These are phyloP conservation scores for Zygnema circumcarinatum DNA, from an alignment of 139 green algal genomes.

Conservation along the genomic window DNA sequence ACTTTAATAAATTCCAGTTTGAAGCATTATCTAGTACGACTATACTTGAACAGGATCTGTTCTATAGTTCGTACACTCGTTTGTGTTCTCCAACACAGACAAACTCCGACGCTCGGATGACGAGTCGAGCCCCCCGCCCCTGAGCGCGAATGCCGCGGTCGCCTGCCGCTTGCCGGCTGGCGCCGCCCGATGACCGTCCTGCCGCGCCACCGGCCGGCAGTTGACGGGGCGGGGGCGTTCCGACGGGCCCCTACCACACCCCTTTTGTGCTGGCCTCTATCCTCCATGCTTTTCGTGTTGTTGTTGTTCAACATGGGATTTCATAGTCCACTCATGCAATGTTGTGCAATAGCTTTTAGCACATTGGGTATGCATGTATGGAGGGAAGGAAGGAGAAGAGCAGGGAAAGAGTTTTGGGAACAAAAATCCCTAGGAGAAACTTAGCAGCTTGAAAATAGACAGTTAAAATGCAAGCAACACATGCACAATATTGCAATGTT, in stretches of 20 bases:
- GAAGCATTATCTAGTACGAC: too few species aligned
- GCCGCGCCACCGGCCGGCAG: background rate
- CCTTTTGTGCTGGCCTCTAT: background rate
- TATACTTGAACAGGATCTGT: conserved; percentile 86
- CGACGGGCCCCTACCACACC: background rate
- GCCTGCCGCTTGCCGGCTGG: conserved; percentile 30
- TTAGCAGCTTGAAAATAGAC: too few species aligned
- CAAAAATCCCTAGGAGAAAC: too few species aligned
- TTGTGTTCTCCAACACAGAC: conserved; percentile 74
- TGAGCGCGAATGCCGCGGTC: conserved; percentile 66
- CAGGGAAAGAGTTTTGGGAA: too few species aligned
- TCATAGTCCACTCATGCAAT: too few species aligned
- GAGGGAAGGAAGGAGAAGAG: too few species aligned
- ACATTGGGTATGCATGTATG: too few species aligned
- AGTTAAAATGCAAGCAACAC: too few species aligned
- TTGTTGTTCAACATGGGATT: too few species aligned
- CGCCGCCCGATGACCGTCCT: conserved; percentile 65
- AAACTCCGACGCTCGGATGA: conserved; percentile 73
- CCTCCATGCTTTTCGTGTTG: background rate
- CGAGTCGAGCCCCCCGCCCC: conserved; percentile 53
- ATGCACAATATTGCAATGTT: too few species aligned
- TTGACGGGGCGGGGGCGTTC: conserved; percentile 32
- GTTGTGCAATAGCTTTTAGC: too few species aligned
- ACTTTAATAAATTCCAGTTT: too few species aligned
- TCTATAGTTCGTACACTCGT: conserved; percentile 82